Conservation (phyloP, 495 filamentous ascomycete species). For the Podospora comata region DNA sequence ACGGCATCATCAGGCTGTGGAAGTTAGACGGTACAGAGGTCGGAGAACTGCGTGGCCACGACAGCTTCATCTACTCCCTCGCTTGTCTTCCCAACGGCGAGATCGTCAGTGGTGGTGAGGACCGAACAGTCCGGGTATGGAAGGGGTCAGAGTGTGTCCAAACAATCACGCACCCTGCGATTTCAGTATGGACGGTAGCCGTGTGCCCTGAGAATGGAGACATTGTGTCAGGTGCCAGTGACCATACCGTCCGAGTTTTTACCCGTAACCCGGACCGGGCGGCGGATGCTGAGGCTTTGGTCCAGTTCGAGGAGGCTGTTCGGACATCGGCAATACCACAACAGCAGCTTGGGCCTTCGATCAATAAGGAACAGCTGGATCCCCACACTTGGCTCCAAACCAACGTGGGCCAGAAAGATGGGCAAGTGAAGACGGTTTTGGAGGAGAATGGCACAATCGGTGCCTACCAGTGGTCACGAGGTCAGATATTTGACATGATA, state of each 20-base stretch:
- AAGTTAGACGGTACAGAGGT: constrained; percentile 70
- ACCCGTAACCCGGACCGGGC: constrained; percentile 67
- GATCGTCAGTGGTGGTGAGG: constrained; percentile 87
- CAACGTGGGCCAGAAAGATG: constrained; percentile 84
- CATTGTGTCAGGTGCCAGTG: constrained; percentile 88
- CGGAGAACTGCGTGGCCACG: constrained; percentile 77
- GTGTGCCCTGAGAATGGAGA: constrained; percentile 79
- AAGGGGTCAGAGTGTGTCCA: constrained; percentile 77
- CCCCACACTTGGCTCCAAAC: constrained; percentile 78
- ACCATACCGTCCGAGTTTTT: constrained; percentile 82
- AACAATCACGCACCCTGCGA: constrained; percentile 95
- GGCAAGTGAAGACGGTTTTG: constrained; percentile 86
- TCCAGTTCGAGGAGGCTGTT: constrained; percentile 75
- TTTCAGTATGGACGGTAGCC: constrained; percentile 91
- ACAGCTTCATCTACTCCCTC: constrained; percentile 93
- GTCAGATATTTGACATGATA: constrained; percentile 25
- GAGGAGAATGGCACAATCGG: constrained; percentile 76
- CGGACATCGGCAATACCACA: constrained; percentile 80
- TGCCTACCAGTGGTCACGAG: constrained; percentile 73
- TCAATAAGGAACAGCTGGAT: constrained; percentile 88
- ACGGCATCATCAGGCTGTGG: constrained; percentile 81
- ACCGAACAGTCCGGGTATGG: constrained; percentile 90
- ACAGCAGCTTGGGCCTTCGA: constrained; percentile 63
- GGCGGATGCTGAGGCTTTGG: constrained; percentile 55
- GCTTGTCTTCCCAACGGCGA: constrained; percentile 75